Conservation (phyloP, 257 asterid genomes). For the Forsythia suspensa region DNA sequence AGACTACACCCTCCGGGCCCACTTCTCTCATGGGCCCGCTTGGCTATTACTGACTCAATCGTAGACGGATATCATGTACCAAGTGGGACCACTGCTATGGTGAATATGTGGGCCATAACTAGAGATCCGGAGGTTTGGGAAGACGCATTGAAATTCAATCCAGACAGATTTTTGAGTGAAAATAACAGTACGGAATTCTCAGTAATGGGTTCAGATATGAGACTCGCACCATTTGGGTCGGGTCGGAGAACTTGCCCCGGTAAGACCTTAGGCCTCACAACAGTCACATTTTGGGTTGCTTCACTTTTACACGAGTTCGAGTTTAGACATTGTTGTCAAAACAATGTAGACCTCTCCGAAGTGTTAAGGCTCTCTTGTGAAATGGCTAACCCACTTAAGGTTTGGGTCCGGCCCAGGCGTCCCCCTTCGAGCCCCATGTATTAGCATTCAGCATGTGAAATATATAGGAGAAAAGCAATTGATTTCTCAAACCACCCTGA, state of each 20-base stretch:
- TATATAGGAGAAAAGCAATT: not conserved
- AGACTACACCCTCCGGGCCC: constrained; percentile 42
- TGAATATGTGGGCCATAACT: constrained; percentile 41
- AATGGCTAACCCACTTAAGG: constrained; percentile 25
- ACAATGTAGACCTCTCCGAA: constrained; percentile 24
- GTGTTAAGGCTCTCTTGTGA: constrained; percentile 32
- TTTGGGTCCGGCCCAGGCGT: constrained; percentile 11
- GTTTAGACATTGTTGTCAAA: not conserved
- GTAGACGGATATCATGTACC: constrained; percentile 28
- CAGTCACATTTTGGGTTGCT: constrained; percentile 40
- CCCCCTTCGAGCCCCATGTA: not conserved
- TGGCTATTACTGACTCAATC: constrained; percentile 13
- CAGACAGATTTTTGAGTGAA: constrained; percentile 17
- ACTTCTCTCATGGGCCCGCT: constrained; percentile 36
- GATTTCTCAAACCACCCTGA: not conserved
- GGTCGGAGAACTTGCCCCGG: constrained; percentile 36
- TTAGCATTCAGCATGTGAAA: not conserved
- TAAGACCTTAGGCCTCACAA: constrained; percentile 31
- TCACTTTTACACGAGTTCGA: constrained; percentile 23
- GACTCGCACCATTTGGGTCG: constrained; percentile 42
- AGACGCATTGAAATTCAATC: constrained; percentile 25
- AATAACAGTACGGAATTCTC: not conserved
- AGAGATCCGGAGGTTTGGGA: constrained; percentile 24
- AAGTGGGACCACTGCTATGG: constrained; percentile 36
- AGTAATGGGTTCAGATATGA: constrained; percentile 30